Evolutionary conservation across 1,284 basidiomycete species (phyloP).

Genomic region (Naganishia cerealis): DNA sequence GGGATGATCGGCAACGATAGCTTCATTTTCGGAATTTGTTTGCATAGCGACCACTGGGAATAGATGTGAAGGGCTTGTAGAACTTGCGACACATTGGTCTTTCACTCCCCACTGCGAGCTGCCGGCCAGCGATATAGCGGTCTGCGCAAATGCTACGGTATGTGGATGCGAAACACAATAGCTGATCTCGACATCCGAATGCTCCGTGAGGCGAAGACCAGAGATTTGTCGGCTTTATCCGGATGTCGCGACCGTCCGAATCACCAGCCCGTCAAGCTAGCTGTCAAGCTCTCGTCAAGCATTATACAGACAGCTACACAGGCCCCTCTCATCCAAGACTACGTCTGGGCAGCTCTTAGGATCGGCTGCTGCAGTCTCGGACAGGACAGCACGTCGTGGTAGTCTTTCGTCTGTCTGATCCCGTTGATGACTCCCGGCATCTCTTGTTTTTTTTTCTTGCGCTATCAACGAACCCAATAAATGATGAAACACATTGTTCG

Average conservation of each 20-base stretch:
- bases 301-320: too few species aligned
- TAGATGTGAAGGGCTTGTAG: not conserved
- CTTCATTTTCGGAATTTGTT: not conserved
- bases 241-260: not conserved
- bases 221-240: not conserved
- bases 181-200: not conserved
- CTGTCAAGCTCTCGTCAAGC: too few species aligned
- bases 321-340: too few species aligned
- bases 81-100: not conserved
- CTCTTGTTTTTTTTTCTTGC: too few species aligned
- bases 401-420: too few species aligned
- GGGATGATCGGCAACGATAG: conserved; percentile 7
- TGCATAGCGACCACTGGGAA: not conserved
- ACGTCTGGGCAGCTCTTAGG: too few species aligned
- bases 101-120: not conserved
- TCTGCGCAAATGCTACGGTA: not conserved
- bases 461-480: too few species aligned
- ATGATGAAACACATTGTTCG: too few species aligned
- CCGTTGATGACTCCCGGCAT: too few species aligned
- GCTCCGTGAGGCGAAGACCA: not conserved
- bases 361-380: too few species aligned
- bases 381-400: too few species aligned
- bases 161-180: not conserved
- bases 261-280: too few species aligned
- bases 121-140: not conserved